These are phyloP conservation scores for Parsonsia alboflavescens DNA, from an alignment of 257 asterid species.

Conservation along the genomic window DNA sequence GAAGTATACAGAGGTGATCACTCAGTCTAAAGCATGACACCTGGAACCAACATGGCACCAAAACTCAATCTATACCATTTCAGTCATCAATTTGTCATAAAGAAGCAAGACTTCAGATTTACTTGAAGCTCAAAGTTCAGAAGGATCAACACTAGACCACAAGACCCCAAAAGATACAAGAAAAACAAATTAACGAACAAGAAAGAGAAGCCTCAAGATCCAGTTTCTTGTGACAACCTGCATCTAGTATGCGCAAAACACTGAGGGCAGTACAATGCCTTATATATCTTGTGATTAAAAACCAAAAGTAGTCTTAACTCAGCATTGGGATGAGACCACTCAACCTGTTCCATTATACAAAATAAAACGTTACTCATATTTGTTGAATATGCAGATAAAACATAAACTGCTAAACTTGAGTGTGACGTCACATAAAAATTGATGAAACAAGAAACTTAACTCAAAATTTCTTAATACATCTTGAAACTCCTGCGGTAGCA, in stretches of 20 bases:
- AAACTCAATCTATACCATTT: neutral
- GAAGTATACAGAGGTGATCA: neutral
- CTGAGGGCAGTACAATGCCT: slow-evolving; percentile 33
- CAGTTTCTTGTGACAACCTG: neutral
- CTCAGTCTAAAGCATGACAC: neutral
- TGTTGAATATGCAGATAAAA: neutral
- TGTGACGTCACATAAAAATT: neutral
- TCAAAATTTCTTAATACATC: slow-evolving; percentile 68
- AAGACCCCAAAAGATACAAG: neutral
- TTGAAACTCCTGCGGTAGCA: slow-evolving; percentile 84
- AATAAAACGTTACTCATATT: slow-evolving; percentile 14
- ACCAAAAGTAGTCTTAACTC: slow-evolving; percentile 81
- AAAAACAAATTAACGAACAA: neutral
- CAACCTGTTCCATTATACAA: slow-evolving; percentile 47
- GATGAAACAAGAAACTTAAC: slow-evolving; percentile 5
- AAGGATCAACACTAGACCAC: neutral
- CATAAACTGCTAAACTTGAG: neutral
- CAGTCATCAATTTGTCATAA: neutral
- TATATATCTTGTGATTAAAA: slow-evolving; percentile 74
- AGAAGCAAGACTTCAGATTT: neutral
- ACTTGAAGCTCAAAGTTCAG: neutral
- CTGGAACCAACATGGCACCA: neutral
- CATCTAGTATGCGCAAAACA: neutral
- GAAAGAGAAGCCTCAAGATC: neutral
- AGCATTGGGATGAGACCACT: slow-evolving; percentile 68